A percentile compares a stretch with the other conserved stretches of the same genome.
Conservation (phyloP, 805 yeast species). For the Candida piceae region DNA sequence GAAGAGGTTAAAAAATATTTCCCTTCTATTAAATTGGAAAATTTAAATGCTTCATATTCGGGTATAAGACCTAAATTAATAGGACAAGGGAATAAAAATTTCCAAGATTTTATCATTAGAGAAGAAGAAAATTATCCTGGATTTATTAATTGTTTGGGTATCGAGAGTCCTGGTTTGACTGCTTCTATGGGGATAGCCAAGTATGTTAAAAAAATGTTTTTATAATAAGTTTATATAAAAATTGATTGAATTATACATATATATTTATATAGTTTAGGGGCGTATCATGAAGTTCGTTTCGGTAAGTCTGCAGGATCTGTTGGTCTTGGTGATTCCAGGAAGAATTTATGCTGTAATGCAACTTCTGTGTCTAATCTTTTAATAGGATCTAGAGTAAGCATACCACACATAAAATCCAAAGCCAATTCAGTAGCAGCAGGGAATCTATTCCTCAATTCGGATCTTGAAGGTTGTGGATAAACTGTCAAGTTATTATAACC, state of each 20-base stretch:
- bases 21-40: constrained; percentile 48
- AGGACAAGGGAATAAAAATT: constrained; percentile 39
- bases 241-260: neutral
- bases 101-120: constrained; percentile 69
- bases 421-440: constrained; percentile 89
- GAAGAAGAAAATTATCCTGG: constrained; percentile 72
- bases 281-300: constrained; percentile 21
- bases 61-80: constrained; percentile 82
- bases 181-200: constrained; percentile 78
- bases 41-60: constrained; percentile 61
- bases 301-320: constrained; percentile 66
- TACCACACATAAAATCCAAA: constrained; percentile 62
- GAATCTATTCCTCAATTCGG: constrained; percentile 75
- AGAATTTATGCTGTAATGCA: constrained; percentile 64
- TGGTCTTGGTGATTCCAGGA: constrained; percentile 69
- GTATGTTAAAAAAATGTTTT: constrained; percentile 44
- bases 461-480: constrained; percentile 79
- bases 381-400: constrained; percentile 78
- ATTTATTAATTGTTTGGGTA: constrained; percentile 73
- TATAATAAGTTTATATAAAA: too few relatives aligned
- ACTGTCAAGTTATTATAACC: constrained; percentile 65
- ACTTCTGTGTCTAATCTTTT: constrained; percentile 58
- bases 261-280: constrained; percentile 2
- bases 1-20: constrained; percentile 57
- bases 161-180: constrained; percentile 90